Percentiles rank a stretch among this genome's conserved stretches.
phyloP scores from a whole-genome alignment of 2,329 filamentous ascomycete genomes.

The Chrysosporium keratinophilum region DNA sequence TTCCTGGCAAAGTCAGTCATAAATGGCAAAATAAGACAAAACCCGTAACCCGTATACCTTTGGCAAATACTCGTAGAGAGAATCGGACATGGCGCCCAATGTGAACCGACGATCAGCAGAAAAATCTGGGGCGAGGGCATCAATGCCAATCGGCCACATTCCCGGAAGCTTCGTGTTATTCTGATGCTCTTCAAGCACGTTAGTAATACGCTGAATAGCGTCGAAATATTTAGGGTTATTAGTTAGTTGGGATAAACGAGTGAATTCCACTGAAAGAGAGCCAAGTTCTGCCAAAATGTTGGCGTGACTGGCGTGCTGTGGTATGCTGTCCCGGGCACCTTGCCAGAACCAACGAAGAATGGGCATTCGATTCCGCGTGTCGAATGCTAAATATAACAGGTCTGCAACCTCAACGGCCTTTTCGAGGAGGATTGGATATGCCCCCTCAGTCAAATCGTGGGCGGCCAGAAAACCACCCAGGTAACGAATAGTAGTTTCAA shows the following conservation, averaged over 20 bases:
- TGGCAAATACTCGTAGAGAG: slow-evolving; percentile 49
- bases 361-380: slow-evolving; percentile 25
- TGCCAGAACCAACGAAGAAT: slow-evolving; percentile 19
- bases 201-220: slow-evolving; percentile 29
- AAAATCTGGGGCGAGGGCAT: slow-evolving; percentile 22
- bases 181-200: slow-evolving; percentile 27
- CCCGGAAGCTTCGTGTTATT: slow-evolving; percentile 30
- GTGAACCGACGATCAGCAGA: slow-evolving; percentile 35
- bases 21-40: background rate
- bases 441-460: slow-evolving; percentile 40
- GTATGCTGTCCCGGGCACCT: slow-evolving; percentile 17
- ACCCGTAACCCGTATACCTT: slow-evolving; percentile 43
- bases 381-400: slow-evolving; percentile 41
- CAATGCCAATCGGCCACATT: slow-evolving; percentile 31
- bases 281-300: slow-evolving; percentile 30
- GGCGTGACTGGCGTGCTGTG: slow-evolving; percentile 22
- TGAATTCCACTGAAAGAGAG: slow-evolving; percentile 36
- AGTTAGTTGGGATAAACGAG: slow-evolving; percentile 32
- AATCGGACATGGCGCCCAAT: slow-evolving; percentile 48
- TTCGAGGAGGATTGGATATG: slow-evolving; percentile 34
- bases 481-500: slow-evolving; percentile 45
- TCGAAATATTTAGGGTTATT: slow-evolving; percentile 32
- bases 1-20: slow-evolving; percentile 12
- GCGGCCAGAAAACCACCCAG: slow-evolving; percentile 45
- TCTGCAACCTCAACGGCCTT: slow-evolving; percentile 47